phyloP scores from a whole-genome alignment of 1,284 basidiomycete species.

The Cystobasidiaceae sp. region DNA sequence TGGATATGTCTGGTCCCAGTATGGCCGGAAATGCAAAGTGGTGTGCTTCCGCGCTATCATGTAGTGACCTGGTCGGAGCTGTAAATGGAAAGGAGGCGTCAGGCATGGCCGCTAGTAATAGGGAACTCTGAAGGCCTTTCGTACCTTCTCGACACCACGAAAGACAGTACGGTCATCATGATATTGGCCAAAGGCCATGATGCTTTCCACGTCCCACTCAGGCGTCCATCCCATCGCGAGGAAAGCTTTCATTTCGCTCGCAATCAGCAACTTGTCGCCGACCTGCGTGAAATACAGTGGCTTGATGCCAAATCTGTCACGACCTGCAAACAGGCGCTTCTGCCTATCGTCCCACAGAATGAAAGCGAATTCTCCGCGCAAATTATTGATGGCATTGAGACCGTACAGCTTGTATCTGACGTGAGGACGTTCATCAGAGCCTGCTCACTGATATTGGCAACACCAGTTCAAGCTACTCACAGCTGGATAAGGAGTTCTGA shows the following conservation, averaged over 20 bases:
- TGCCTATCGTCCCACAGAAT: slow-evolving; percentile 46
- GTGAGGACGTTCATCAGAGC: too few relatives aligned
- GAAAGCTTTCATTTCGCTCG: slow-evolving; percentile 50
- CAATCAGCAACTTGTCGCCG: slow-evolving; percentile 47
- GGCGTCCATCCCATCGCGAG: slow-evolving; percentile 44
- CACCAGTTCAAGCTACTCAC: too few relatives aligned
- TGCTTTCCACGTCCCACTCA: slow-evolving; percentile 41
- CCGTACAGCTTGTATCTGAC: slow-evolving; percentile 43
- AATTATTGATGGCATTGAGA: slow-evolving; percentile 46
- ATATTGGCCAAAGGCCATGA: slow-evolving; percentile 40
- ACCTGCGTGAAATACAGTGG: slow-evolving; percentile 49
- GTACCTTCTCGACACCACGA: slow-evolving; percentile 46
- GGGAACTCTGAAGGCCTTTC: too few relatives aligned
- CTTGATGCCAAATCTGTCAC: slow-evolving; percentile 51
- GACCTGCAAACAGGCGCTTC: slow-evolving; percentile 46
- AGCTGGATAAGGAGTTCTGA: slow-evolving; percentile 50
- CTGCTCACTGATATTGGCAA: too few relatives aligned
- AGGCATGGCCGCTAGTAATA: too few relatives aligned
- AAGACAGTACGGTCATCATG: slow-evolving; percentile 44
- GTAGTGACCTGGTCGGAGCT: slow-evolving; percentile 48
- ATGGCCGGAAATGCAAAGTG: slow-evolving; percentile 46
- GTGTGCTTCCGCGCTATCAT: slow-evolving; percentile 45
- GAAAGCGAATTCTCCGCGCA: slow-evolving; percentile 50
- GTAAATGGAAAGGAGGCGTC: not conserved
- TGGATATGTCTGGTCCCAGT: slow-evolving; percentile 47